Evolutionary conservation across 2,329 filamentous ascomycete species (phyloP).

Genomic region (Pseudocercospora eumusae): DNA sequence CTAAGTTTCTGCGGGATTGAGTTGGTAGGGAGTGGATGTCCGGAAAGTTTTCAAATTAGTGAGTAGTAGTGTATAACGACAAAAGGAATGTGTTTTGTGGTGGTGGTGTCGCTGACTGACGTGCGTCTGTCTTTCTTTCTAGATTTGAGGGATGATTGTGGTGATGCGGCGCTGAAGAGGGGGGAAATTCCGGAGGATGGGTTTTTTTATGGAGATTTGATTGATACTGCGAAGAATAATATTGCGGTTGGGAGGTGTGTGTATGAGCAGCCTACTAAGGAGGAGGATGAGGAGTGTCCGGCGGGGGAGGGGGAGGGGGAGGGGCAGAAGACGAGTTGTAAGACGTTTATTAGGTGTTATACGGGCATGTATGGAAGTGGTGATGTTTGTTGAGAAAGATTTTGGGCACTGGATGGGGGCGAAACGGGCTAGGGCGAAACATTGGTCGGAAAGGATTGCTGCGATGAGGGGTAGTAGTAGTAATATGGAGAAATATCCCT

Average conservation of each 20-base stretch:
- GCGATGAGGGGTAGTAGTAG: too few species aligned
- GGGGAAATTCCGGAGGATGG: conserved; percentile 15
- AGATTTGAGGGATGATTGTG: conserved; percentile 21
- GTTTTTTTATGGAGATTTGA: conserved; percentile 20
- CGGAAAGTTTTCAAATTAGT: conserved; percentile 13
- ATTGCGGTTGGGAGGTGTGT: conserved; percentile 22
- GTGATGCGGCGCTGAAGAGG: conserved; percentile 12
- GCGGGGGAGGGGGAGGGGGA: background rate
- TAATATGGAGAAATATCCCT: too few species aligned
- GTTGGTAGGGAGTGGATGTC: conserved; percentile 15
- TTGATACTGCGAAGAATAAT: conserved; percentile 23
- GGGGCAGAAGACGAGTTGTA: conserved; percentile 9
- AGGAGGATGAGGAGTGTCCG: conserved; percentile 11
- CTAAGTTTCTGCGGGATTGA: conserved; percentile 16
- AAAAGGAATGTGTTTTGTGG: too few species aligned
- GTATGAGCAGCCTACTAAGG: conserved; percentile 14
- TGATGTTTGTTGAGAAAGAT: background rate
- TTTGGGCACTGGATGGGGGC: too few species aligned
- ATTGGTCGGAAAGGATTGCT: too few species aligned
- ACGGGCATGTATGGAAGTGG: conserved; percentile 17
- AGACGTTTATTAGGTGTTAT: conserved; percentile 21
- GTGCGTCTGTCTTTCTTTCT: background rate
- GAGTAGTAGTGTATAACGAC: too few species aligned
- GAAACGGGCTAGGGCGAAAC: too few species aligned
- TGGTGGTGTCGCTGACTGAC: background rate